Base-by-base conservation (phyloP, 169 alveolate genomes). In the Plasmodium adleri region DNA sequence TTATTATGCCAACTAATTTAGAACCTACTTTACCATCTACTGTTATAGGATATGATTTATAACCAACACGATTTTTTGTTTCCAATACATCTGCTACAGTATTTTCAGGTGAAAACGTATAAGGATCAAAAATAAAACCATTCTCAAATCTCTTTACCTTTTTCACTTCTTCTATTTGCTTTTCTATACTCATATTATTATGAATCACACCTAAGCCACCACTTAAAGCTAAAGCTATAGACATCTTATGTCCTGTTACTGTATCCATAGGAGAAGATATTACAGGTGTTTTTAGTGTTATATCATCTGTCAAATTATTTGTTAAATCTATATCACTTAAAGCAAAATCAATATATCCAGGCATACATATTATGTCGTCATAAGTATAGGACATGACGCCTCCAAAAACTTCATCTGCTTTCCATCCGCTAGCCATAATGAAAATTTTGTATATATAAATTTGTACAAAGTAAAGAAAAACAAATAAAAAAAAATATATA, bases 191-290 rank as follows among this genome's bases (percentile, higher is more conserved):
- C 92, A 95, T 88, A 95, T 97, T 97, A 86, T 96, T 96, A 95
- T 97, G 99, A 56, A 97, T 96, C 62, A 97, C 92, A 1, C 99
- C 99, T 32, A 97, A 88, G 7, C 99, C 99, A 24, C 98, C 98
- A 88, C 95, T 90, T 9, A 96, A 90, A 0, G 99, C 99, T 94
- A 96, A 92, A 32, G 96, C 97, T 43, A 96, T 95, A 22, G 99
- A 98, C 99, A 97, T 97, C 52, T 94, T 87, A 49, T 96, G 94
- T 92, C 97, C 99, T 2, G 99, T 97, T 73, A 97, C 98, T 3
- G 99, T 96, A 92, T 97, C 98, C 99, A 97, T 97, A 28, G 99
- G 98, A 5, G 98, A 94, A 15, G 98, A 96, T 49, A 97, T 95
- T 12, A 97, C 70, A 5, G 99, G 99, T 13, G 95, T 94, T 45